These are phyloP conservation scores for Phalaenopsis hybrid DNA, from an alignment of 116 monocot species.

Conservation along the genomic window DNA sequence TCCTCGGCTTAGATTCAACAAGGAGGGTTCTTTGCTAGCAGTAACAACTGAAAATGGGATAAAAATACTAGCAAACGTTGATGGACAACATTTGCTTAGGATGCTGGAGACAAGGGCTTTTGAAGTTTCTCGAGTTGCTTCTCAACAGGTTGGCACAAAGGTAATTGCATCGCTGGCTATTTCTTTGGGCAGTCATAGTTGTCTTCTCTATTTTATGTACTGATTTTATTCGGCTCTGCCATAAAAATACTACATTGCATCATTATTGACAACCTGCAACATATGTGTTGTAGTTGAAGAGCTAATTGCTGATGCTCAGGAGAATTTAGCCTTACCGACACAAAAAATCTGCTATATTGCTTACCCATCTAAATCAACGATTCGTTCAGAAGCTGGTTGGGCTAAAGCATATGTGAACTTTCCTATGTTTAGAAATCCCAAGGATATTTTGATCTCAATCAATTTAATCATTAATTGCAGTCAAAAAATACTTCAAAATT, in stretches of 20 bases:
- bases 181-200: neutral
- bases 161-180: conserved; percentile 7
- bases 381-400: neutral
- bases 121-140: conserved; percentile 55
- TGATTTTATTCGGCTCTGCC: neutral
- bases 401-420: neutral
- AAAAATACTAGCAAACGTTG: conserved; percentile 79
- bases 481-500: neutral
- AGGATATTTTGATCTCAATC: neutral
- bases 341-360: neutral
- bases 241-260: neutral
- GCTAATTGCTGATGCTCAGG: neutral
- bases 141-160: conserved; percentile 42
- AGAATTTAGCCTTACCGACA: neutral
- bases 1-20: conserved; percentile 84
- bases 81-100: conserved; percentile 70
- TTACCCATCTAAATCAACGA: too few relatives aligned
- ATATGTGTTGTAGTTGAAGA: neutral
- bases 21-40: conserved; percentile 79
- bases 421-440: neutral
- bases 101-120: conserved; percentile 68
- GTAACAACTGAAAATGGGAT: conserved; percentile 75
- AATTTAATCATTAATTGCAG: neutral
- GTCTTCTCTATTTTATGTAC: neutral
- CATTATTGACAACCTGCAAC: neutral